Evolutionary conservation across 2,329 filamentous ascomycete species (phyloP).

Genomic region (Sordariomycetes sp.): DNA sequence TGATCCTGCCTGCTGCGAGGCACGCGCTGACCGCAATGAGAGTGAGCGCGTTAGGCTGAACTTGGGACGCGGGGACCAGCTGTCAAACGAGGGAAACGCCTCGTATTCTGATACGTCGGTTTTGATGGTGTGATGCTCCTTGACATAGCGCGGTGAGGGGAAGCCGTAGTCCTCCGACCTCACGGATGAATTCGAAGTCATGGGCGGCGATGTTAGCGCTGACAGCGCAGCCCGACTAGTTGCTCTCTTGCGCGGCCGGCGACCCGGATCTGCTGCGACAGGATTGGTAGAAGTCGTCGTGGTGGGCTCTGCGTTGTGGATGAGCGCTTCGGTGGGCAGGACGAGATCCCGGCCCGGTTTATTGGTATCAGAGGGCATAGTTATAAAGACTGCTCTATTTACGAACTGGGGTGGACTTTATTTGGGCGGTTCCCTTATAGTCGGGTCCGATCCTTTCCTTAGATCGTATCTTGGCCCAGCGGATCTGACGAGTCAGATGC

Average conservation of each 20-base stretch:
- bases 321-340: neutral
- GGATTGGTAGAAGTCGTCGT: slow-evolving; percentile 1
- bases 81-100: slow-evolving; percentile 3
- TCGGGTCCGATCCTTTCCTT: neutral
- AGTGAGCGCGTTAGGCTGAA: slow-evolving; percentile 1
- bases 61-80: neutral
- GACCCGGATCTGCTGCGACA: neutral
- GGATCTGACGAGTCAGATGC: neutral
- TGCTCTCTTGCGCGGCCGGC: neutral
- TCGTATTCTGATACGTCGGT: neutral
- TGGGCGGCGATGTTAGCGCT: neutral
- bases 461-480: neutral
- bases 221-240: neutral
- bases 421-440: neutral
- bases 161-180: neutral
- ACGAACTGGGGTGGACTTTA: neutral
- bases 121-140: neutral
- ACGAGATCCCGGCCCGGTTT: neutral
- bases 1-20: neutral
- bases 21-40: neutral
- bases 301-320: neutral
- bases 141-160: neutral
- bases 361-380: neutral
- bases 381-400: neutral
- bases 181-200: neutral